These are phyloP conservation scores for Amylocystis lapponica DNA, from an alignment of 768 basidiomycete species.

Conservation along the genomic window DNA sequence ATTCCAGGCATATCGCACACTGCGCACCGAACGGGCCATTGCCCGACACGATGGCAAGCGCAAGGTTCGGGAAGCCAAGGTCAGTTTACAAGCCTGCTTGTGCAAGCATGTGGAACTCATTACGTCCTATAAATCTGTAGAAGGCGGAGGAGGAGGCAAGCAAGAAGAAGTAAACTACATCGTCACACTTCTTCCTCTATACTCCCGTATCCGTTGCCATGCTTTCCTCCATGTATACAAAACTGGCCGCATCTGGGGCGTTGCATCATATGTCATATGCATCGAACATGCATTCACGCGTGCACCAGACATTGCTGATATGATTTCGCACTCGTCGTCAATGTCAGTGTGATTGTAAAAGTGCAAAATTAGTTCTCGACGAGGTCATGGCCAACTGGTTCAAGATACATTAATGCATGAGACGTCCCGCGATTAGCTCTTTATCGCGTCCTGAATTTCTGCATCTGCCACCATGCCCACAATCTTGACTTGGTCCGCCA, in stretches of 20 bases:
- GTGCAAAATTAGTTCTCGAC: no score
- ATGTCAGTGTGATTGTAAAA: no score
- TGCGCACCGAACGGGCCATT: conserved; percentile 78
- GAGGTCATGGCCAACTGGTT: no score
- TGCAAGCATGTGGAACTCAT: conserved; percentile 13
- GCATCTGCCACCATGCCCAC: conserved; percentile 75
- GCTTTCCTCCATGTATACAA: conserved; percentile 29
- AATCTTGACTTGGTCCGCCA: conserved; percentile 84
- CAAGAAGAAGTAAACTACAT: conserved; percentile 74
- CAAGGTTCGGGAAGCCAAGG: conserved; percentile 84
- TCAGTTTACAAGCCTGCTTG: conserved; percentile 28
- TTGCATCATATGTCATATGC: conserved; percentile 31
- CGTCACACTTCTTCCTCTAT: conserved; percentile 11
- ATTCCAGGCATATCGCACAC: conserved; percentile 83
- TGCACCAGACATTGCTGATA: no score
- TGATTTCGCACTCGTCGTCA: no score
- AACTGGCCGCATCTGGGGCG: conserved; percentile 28
- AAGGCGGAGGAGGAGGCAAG: conserved; percentile 89
- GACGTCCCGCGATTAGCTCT: no score
- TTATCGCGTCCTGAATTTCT: conserved; percentile 64
- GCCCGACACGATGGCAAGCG: conserved; percentile 83
- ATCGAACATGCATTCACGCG: conserved; percentile 24
- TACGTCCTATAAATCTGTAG: conserved; percentile 31
- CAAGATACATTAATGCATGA: no score
- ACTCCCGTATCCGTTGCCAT: conserved; percentile 15